Conservation (phyloP, 257 asterid genomes). For the Rhazya stricta region DNA sequence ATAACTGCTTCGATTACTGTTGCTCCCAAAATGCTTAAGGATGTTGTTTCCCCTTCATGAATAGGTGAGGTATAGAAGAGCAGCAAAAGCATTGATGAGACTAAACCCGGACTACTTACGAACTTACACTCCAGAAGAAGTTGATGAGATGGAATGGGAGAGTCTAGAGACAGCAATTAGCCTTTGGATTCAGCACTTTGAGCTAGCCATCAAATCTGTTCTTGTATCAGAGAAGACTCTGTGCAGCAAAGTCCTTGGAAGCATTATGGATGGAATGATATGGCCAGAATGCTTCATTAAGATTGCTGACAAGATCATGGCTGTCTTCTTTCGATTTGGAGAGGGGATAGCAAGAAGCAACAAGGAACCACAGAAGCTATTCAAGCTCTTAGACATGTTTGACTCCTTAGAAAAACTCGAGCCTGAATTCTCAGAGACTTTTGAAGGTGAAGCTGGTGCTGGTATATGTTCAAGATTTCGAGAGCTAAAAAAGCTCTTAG, state of each 20-base stretch:
- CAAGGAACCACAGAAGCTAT: conserved; percentile 78
- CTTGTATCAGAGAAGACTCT: conserved; percentile 60
- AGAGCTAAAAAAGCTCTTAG: conserved; percentile 64
- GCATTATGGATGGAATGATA: conserved; percentile 39
- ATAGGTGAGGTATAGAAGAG: conserved; percentile 76
- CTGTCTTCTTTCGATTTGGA: conserved; percentile 83
- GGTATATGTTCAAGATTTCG: conserved; percentile 56
- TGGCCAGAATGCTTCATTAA: conserved; percentile 79
- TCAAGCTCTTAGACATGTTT: conserved; percentile 81
- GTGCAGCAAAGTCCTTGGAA: conserved; percentile 49
- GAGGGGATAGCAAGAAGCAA: conserved; percentile 79
- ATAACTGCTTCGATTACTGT: not conserved
- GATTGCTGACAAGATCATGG: conserved; percentile 84
- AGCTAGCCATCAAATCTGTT: conserved; percentile 46
- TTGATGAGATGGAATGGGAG: conserved; percentile 75
- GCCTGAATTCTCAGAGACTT: conserved; percentile 39
- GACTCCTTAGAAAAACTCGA: conserved; percentile 52
- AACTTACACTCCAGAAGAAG: conserved; percentile 63
- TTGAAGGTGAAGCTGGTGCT: conserved; percentile 56
- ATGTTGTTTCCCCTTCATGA: not conserved
- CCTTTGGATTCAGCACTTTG: conserved; percentile 73
- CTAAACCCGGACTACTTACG: conserved; percentile 63
- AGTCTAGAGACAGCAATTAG: conserved; percentile 57
- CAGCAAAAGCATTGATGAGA: conserved; percentile 80
- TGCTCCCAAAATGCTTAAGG: not conserved